These are phyloP conservation scores for Erythrophleum fordii DNA, from an alignment of 306 rosid genomes.

Conservation along the genomic window DNA sequence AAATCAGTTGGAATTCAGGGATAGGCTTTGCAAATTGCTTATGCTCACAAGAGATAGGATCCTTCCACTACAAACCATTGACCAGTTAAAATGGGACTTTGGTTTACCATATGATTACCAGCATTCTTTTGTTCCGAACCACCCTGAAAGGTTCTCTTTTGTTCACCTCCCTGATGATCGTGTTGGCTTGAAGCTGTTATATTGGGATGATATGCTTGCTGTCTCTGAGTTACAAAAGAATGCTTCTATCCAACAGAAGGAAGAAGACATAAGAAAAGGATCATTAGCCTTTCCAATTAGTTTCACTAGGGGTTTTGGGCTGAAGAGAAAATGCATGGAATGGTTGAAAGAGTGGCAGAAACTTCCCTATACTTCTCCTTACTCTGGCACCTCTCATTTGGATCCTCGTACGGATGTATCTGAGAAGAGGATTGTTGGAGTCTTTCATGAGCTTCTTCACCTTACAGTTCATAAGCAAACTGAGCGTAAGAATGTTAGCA, in stretches of 20 bases:
- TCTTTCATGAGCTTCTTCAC: constrained; percentile 90
- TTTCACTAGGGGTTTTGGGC: constrained; percentile 87
- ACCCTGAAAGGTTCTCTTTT: constrained; percentile 60
- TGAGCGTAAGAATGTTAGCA: constrained; percentile 87
- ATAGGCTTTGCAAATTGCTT: constrained; percentile 76
- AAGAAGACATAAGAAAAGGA: constrained; percentile 58
- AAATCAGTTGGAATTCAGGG: constrained; percentile 57
- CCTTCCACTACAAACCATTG: constrained; percentile 86
- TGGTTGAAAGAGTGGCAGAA: constrained; percentile 92
- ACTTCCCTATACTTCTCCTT: constrained; percentile 89
- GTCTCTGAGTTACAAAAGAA: constrained; percentile 74
- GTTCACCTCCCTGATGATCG: constrained; percentile 68
- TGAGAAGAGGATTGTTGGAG: constrained; percentile 94
- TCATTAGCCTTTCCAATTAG: constrained; percentile 76
- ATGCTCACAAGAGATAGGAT: constrained; percentile 70
- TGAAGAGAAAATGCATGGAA: constrained; percentile 82
- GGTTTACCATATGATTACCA: constrained; percentile 86
- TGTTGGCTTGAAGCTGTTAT: constrained; percentile 69
- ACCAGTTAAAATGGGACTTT: constrained; percentile 89
- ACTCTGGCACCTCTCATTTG: constrained; percentile 64
- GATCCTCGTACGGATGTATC: constrained; percentile 87
- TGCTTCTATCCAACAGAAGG: constrained; percentile 56
- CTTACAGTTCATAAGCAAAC: constrained; percentile 79
- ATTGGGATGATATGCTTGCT: constrained; percentile 72
- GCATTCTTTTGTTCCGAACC: constrained; percentile 54